Percentiles rank a stretch among this genome's conserved stretches.
phyloP scores from a whole-genome alignment of 2,329 filamentous ascomycete genomes.

The Stachybotrys elegans region DNA sequence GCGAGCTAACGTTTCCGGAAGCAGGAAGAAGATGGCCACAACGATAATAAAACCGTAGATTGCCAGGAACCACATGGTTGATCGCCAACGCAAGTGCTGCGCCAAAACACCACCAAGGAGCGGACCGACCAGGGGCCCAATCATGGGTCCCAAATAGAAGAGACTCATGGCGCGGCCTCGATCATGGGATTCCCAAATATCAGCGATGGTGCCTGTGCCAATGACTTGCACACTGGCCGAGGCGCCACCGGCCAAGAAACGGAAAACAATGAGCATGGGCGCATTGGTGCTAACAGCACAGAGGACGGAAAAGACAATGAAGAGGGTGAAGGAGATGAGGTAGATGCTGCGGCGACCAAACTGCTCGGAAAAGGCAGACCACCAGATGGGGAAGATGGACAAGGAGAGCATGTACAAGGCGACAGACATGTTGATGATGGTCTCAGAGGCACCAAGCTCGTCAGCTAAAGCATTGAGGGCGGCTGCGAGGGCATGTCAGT shows the following conservation, averaged over 20 bases:
- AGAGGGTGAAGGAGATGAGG: slow-evolving; percentile 64
- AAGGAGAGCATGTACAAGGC: slow-evolving; percentile 75
- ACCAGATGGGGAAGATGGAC: slow-evolving; percentile 79
- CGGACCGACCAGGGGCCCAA: slow-evolving; percentile 66
- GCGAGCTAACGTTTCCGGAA: slow-evolving; percentile 56
- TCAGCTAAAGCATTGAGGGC: slow-evolving; percentile 57
- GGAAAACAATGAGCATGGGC: slow-evolving; percentile 69
- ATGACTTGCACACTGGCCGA: slow-evolving; percentile 75
- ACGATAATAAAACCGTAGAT: slow-evolving; percentile 59
- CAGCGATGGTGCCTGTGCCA: slow-evolving; percentile 73
- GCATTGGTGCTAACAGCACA: slow-evolving; percentile 63
- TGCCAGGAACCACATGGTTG: slow-evolving; percentile 69
- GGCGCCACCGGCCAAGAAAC: slow-evolving; percentile 67
- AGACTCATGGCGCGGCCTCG: slow-evolving; percentile 72
- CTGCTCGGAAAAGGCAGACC: slow-evolving; percentile 71
- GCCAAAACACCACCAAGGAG: slow-evolving; percentile 68
- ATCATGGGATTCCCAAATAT: slow-evolving; percentile 70
- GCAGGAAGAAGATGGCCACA: slow-evolving; percentile 49
- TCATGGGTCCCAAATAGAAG: slow-evolving; percentile 73
- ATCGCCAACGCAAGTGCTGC: slow-evolving; percentile 63
- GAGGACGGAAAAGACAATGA: slow-evolving; percentile 62
- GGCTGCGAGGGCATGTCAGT: slow-evolving; percentile 37
- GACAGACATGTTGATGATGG: slow-evolving; percentile 67
- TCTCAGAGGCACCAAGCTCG: slow-evolving; percentile 55
- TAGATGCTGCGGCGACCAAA: slow-evolving; percentile 70